Conservation (phyloP, 768 basidiomycete species). For the Tricholoma saponaceum region DNA sequence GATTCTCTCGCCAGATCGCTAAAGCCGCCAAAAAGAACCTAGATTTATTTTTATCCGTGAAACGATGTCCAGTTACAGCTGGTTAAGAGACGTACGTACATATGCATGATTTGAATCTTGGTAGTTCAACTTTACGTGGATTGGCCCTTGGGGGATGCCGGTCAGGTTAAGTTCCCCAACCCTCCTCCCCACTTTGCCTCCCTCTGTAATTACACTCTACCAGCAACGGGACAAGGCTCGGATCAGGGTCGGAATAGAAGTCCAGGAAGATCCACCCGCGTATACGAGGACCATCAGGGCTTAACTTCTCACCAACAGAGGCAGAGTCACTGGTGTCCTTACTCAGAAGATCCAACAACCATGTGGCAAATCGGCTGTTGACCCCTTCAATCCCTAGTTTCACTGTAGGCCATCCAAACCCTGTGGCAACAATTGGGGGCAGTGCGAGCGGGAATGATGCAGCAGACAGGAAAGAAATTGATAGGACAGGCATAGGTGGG, state of each 20-base stretch:
- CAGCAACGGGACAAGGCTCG: conserved; percentile 56
- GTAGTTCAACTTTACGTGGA: not conserved
- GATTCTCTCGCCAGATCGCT: too few species aligned
- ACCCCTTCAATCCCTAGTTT: conserved; percentile 85
- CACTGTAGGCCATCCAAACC: conserved; percentile 77
- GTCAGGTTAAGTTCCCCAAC: conserved; percentile 10
- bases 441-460: conserved; percentile 76
- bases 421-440: conserved; percentile 73
- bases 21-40: too few species aligned
- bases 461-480: conserved; percentile 81
- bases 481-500: conserved; percentile 42
- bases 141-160: not conserved
- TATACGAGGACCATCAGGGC: conserved; percentile 38
- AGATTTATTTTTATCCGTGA: too few species aligned
- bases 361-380: conserved; percentile 68
- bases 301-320: conserved; percentile 13
- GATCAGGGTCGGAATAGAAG: conserved; percentile 60
- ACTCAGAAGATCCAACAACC: conserved; percentile 58
- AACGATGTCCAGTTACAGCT: too few species aligned
- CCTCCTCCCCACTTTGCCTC: conserved; percentile 16
- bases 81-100: too few species aligned
- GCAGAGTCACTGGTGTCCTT: conserved; percentile 7
- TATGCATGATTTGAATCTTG: too few species aligned
- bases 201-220: conserved; percentile 78
- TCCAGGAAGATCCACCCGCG: conserved; percentile 79